phyloP scores from a whole-genome alignment of 495 filamentous ascomycete genomes.

The Podospora appendiculata region DNA sequence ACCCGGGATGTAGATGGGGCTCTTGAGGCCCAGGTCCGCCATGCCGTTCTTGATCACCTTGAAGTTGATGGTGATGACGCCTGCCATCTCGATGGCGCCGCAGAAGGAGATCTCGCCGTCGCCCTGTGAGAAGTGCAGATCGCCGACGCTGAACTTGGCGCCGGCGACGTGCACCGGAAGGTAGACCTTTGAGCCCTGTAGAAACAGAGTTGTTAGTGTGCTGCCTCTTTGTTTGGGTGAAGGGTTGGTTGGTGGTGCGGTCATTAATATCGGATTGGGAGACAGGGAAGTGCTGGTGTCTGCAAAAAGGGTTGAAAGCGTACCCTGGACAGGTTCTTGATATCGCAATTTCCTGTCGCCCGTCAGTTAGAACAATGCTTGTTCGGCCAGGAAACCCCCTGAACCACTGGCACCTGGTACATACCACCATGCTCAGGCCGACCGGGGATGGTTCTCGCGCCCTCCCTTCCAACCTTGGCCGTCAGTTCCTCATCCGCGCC shows the following conservation, averaged over 20 bases:
- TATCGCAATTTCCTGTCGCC: constrained; percentile 64
- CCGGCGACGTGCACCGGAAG: constrained; percentile 77
- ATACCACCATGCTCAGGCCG: constrained; percentile 54
- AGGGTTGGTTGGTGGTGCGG: neutral
- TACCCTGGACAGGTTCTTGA: constrained; percentile 63
- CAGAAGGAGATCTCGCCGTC: constrained; percentile 96
- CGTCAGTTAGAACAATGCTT: too few relatives aligned
- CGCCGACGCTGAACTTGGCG: constrained; percentile 88
- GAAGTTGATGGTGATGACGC: constrained; percentile 87
- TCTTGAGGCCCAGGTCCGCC: constrained; percentile 69
- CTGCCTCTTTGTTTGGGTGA: neutral
- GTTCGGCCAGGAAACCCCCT: too few relatives aligned
- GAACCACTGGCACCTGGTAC: too few relatives aligned
- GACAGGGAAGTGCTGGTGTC: too few relatives aligned
- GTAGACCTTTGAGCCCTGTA: constrained; percentile 79
- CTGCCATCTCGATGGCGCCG: constrained; percentile 95
- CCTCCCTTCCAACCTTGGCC: constrained; percentile 74
- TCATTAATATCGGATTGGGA: too few relatives aligned
- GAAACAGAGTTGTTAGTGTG: constrained; percentile 24
- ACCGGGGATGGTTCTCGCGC: constrained; percentile 81
- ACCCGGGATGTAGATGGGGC: constrained; percentile 81
- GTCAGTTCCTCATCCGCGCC: constrained; percentile 52
- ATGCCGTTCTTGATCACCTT: constrained; percentile 81
- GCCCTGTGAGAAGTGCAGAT: constrained; percentile 85
- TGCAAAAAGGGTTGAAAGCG: neutral